Evolutionary conservation across 2,329 filamentous ascomycete species (phyloP), one percentile per base, ranked within the genome.

Genomic region (Trichoderma brevicompactum): DNA sequence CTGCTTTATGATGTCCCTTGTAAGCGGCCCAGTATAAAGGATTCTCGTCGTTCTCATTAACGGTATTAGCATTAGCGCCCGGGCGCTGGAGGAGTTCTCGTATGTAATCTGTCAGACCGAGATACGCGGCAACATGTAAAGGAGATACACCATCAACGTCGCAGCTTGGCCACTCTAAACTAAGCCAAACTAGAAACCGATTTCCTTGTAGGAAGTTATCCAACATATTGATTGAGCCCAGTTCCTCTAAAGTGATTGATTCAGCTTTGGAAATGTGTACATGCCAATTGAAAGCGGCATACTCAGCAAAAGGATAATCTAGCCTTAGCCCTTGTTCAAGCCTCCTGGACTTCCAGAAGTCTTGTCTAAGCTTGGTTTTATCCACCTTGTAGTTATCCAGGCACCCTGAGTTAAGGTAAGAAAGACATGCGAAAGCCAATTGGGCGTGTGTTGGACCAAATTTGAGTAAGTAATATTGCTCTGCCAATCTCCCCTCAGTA

Each of bases 241-340:
- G 34, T 34, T 17, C 15, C 15, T 36, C 13, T 36, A n/a, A 28
- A 3, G 48, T 23, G 2, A 6, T 34, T 52, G 34, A 10, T 0
- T 28, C 64, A 2, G 32, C 40, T 23, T 71, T 68, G 19, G 70
- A 70, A 34, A 52, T 69, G 17, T 60, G 58, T 2, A 69, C 46
- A 53, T 77, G 56, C 75, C 75, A 77, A 46, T 75, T 73, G 23
- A 46, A 67, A n/a, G 63, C 61, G 4, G 73, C 73, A 55, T 77
- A 77, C 8, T 71, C 64, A 7, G 73, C 53, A 49, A 77, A 76
- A 0, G 75, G 74, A 50, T 72, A 46, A 9, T 66, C 19, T 17
- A 72, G 65, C 32, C 56, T 65, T 12, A 66, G 15, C 19, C n/a
- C n/a, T 17, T 52, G 48, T 5, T 52, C 23, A n/a, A 55, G 38